Evolutionary conservation across 1,139 yeast genomes (phyloP).

Genomic region (Hansenula lynferdii): DNA sequence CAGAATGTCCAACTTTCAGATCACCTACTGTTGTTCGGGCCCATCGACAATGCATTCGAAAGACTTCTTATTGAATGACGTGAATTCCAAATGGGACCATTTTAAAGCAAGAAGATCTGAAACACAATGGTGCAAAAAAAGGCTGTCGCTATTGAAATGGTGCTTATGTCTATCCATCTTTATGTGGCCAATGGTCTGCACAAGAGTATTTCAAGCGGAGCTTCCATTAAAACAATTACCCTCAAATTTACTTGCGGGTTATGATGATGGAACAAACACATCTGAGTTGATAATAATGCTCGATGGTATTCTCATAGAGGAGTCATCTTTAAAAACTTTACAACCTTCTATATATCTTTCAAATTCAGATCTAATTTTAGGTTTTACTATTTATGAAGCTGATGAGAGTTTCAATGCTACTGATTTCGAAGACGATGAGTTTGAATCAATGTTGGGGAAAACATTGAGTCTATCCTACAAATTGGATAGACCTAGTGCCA

Average conservation of each 20-base stretch:
- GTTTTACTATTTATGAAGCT: not conserved
- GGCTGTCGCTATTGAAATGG: not conserved
- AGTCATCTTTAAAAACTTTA: not conserved
- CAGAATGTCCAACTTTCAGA: too few relatives aligned
- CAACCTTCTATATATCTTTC: not conserved
- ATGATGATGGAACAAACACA: not conserved
- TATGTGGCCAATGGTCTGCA: not conserved
- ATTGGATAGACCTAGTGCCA: not conserved
- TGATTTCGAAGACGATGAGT: not conserved
- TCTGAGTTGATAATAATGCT: not conserved
- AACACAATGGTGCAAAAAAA: not conserved
- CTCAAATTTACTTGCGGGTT: not conserved
- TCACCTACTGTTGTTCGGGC: too few relatives aligned
- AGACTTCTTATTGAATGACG: too few relatives aligned
- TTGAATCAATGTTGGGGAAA: not conserved
- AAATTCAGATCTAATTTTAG: not conserved
- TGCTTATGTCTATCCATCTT: not conserved
- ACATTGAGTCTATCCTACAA: not conserved
- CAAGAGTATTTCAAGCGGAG: not conserved
- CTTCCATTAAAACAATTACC: not conserved
- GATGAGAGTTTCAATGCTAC: too few relatives aligned
- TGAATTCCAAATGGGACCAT: too few relatives aligned
- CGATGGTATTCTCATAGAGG: not conserved
- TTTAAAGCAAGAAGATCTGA: too few relatives aligned
- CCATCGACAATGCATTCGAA: too few relatives aligned